Evolutionary conservation across 805 yeast species (phyloP), one percentile per base, ranked within the genome.

Genomic region (Candida nemodendra): DNA sequence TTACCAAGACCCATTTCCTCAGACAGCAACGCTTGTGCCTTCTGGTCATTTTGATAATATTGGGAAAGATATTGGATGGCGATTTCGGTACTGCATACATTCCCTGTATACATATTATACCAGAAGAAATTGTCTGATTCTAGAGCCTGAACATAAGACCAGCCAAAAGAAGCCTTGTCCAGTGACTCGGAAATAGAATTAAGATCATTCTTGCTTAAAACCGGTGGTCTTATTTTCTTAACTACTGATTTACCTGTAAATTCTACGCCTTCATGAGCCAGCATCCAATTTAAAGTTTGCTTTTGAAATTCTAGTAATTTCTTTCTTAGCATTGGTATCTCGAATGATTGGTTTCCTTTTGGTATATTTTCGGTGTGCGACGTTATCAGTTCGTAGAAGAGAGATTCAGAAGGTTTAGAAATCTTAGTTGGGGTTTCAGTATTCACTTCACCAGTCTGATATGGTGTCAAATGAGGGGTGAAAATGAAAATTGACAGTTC

Each of bases 1-100:
- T 93, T 93, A 0, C 99, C 99, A 6, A 93, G 70, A 0, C 99
- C 99, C 99, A 93, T 93, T 60, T 93, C 99, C 53, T 91, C 99
- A 1, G 93, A 84, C 23, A 93, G 59, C 6, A 93, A 64, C 0
- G 95, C 96, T 34, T 72, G 69, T 0, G 75, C 80, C 2, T 54
- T 51, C 6, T 52, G 48, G 8, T 32, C 38, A 4, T 31, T 18
- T 13, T 35, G 34, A 1, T 50, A 36, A 0, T 21, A 31, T 2
- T 42, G 18, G 3, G 26, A 13, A 6, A 66, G 39, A 34, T 53
- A 65, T 4, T 54, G 34, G 2, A 61, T 33, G 1, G 71, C 65
- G 16, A 60, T 54, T 1, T 38, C 34, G 5, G 59, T 49, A 4
- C 70, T 54, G 27, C 71, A 58, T 0, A 79, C 38, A 40, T 74